These are phyloP conservation scores for Entomortierella beljakovae DNA, from an alignment of 192 early-diverging fungal species.

Conservation along the genomic window DNA sequence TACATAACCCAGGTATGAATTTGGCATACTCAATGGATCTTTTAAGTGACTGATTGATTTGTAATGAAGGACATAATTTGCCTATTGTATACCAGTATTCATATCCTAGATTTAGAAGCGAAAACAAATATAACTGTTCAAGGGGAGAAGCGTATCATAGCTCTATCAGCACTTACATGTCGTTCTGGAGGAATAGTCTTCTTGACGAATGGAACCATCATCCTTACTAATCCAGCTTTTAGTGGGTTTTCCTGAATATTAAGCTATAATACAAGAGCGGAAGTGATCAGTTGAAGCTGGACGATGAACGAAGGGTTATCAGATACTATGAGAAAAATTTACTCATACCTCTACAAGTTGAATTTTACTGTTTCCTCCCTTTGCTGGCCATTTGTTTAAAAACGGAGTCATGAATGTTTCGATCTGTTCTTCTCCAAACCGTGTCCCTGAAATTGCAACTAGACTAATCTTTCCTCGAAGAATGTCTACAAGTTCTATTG, in stretches of 20 bases:
- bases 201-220: slow-evolving; percentile 62
- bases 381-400: slow-evolving; percentile 46
- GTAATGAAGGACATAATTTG: slow-evolving; percentile 60
- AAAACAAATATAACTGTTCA: too few relatives aligned
- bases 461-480: slow-evolving; percentile 57
- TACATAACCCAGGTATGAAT: slow-evolving; percentile 66
- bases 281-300: too few relatives aligned
- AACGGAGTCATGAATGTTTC: slow-evolving; percentile 61
- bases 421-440: slow-evolving; percentile 64
- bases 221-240: slow-evolving; percentile 58
- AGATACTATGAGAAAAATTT: too few relatives aligned
- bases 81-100: slow-evolving; percentile 32
- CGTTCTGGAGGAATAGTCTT: slow-evolving; percentile 54
- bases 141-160: too few relatives aligned
- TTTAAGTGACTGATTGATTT: slow-evolving; percentile 60
- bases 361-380: slow-evolving; percentile 22
- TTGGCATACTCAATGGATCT: slow-evolving; percentile 63
- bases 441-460: slow-evolving; percentile 61
- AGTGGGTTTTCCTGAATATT: slow-evolving; percentile 68
- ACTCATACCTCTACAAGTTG: slow-evolving; percentile 59
- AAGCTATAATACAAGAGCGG: too few relatives aligned
- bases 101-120: too few relatives aligned
- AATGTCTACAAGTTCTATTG: slow-evolving; percentile 55
- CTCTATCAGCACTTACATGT: slow-evolving; percentile 44
- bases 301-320: too few relatives aligned